Evolutionary conservation across 2,329 filamentous ascomycete genomes (phyloP), one percentile per base, ranked within the genome.

Genomic region (Ophiostoma angusticollis): DNA sequence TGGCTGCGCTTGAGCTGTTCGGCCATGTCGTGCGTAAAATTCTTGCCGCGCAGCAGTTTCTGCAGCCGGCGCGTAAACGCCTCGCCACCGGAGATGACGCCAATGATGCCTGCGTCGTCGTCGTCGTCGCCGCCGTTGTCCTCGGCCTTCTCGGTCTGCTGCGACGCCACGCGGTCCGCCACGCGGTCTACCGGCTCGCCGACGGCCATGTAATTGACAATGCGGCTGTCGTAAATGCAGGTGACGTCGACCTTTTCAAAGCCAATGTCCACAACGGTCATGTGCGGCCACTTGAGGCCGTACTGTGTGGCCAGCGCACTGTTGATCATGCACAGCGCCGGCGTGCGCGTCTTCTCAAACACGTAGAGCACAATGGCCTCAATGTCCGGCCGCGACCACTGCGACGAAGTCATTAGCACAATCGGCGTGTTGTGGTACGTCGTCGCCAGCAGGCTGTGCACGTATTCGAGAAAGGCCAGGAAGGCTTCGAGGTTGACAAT

Each of bases 341-440:
- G 91, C 0, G 85, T 91, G 63, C 89, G 91, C 55, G 93, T 94
- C 61, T 91, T 93, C 39, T 98, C 91, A 53, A 98, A 98, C 47
- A 96, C 76, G 65, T 94, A 98, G 46, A 91, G 84, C 12, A 87
- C 83, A 48, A 98, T 79, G 28, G 73, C 74, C 60, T 96, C 89
- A 55, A 80, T 80, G 58, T 95, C 86, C 45, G 81, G 79, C 8
- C 82, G 76, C 4, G 85, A 86, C 89, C 91, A 98, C 49, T 79
- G 80, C 4, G 91, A 87, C 50, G 93, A 84, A 7, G 82, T 74
- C 59, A 96, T 81, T 46, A 98, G 74, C 57, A 96, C 71, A 47
- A 98, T 84, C 2, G 91, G 87, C 0, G 89, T 95, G 62, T 95
- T 95, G 63, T 96, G 91, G 57, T 94, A 91, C 3, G 84, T 85